Evolutionary conservation across 2,329 filamentous ascomycete species (phyloP).

Genomic region (Pseudogymnoascus sp.): DNA sequence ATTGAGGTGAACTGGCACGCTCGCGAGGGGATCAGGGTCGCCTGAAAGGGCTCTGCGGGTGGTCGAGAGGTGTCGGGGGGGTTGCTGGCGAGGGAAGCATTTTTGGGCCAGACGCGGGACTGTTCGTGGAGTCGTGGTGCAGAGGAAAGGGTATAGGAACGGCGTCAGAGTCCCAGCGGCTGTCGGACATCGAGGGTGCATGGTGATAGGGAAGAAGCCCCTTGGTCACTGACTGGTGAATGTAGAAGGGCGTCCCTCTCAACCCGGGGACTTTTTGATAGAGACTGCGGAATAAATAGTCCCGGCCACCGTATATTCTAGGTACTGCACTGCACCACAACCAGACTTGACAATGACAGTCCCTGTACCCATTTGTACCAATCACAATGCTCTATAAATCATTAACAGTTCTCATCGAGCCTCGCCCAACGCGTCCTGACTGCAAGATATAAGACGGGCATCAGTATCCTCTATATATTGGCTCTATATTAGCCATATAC

Average conservation of each 20-base stretch:
- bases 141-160: constrained; percentile 27
- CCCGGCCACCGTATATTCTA: constrained; percentile 8
- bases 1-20: constrained; percentile 2
- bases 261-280: not conserved
- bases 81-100: not conserved
- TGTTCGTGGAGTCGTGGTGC: constrained; percentile 11
- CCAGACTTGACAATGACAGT: not conserved
- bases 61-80: not conserved
- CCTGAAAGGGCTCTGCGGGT: not conserved
- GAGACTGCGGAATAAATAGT: not conserved
- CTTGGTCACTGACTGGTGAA: not conserved
- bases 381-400: not conserved
- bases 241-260: not conserved
- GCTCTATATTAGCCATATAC: not conserved
- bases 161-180: constrained; percentile 25
- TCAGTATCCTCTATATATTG: not conserved
- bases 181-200: constrained; percentile 26
- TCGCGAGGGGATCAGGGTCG: not conserved
- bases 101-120: not conserved
- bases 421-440: not conserved
- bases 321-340: not conserved
- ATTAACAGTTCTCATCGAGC: not conserved
- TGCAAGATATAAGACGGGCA: not conserved
- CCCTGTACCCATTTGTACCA: too few relatives aligned
- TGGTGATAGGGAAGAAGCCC: constrained; percentile 13